phyloP scores from a whole-genome alignment of 1,284 basidiomycete genomes.

The Boletus semigastroideus region DNA sequence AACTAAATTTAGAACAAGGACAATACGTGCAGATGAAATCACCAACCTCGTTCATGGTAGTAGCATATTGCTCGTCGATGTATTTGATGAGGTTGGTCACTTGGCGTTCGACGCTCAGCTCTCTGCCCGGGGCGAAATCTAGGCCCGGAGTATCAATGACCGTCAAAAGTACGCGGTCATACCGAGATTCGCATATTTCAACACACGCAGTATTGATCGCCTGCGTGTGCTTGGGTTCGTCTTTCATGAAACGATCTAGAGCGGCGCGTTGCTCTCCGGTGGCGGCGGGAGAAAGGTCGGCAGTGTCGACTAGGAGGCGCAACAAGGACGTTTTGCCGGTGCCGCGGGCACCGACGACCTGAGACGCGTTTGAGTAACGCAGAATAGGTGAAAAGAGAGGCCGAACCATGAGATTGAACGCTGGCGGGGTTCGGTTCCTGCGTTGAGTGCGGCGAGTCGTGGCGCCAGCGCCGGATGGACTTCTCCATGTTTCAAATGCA shows the following conservation, averaged over 20 bases:
- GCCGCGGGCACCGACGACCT: slow-evolving; percentile 78
- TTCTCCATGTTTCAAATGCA: slow-evolving; percentile 52
- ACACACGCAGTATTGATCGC: slow-evolving; percentile 63
- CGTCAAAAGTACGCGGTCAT: slow-evolving; percentile 70
- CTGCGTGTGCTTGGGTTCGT: slow-evolving; percentile 55
- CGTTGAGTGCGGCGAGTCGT: slow-evolving; percentile 56
- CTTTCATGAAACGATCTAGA: slow-evolving; percentile 59
- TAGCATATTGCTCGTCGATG: slow-evolving; percentile 73
- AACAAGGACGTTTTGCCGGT: slow-evolving; percentile 78
- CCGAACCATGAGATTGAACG: slow-evolving; percentile 79
- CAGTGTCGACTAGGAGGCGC: slow-evolving; percentile 69
- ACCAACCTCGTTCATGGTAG: slow-evolving; percentile 79
- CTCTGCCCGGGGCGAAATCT: slow-evolving; percentile 67
- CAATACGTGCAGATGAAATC: background rate
- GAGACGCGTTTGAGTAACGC: slow-evolving; percentile 5
- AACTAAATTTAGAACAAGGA: slow-evolving; percentile 3
- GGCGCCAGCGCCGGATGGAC: slow-evolving; percentile 38
- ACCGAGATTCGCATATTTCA: slow-evolving; percentile 77
- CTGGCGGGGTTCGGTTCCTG: slow-evolving; percentile 62
- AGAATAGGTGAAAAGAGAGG: too few species aligned
- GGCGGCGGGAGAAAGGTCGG: slow-evolving; percentile 70
- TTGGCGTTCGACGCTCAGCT: slow-evolving; percentile 74
- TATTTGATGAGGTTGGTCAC: slow-evolving; percentile 70
- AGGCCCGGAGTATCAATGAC: slow-evolving; percentile 82
- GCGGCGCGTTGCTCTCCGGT: slow-evolving; percentile 65